A percentile compares a stretch with the other conserved stretches of the same genome.
These are phyloP conservation scores for Fusarium equiseti DNA, from an alignment of 2,329 filamentous ascomycete genomes.

Conservation along the genomic window DNA sequence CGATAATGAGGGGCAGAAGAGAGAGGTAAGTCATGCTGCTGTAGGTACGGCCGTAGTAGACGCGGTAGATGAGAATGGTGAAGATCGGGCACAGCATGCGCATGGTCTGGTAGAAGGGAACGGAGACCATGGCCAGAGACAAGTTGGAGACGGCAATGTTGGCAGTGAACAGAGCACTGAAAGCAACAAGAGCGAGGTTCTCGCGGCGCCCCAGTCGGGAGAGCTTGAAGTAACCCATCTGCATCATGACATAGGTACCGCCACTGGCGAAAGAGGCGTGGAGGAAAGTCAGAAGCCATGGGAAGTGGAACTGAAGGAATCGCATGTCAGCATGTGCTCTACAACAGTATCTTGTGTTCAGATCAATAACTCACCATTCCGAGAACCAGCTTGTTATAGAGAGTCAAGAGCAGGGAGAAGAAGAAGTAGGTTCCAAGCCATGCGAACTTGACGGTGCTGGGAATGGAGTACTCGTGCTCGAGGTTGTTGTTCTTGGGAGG, in stretches of 20 bases:
- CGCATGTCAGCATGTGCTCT: conserved; percentile 33
- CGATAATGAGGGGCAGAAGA: conserved; percentile 70
- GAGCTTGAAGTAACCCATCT: conserved; percentile 64
- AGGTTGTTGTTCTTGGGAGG: conserved; percentile 52
- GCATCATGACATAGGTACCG: conserved; percentile 67
- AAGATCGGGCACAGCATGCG: conserved; percentile 72
- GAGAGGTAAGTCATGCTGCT: conserved; percentile 68
- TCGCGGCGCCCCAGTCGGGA: conserved; percentile 65
- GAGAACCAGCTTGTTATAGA: conserved; percentile 71
- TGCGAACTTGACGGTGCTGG: conserved; percentile 60
- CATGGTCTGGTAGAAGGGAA: conserved; percentile 75
- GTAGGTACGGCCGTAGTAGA: conserved; percentile 67
- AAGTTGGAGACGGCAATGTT: conserved; percentile 75
- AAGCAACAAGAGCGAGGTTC: conserved; percentile 67
- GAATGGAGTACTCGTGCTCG: conserved; percentile 60
- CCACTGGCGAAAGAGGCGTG: conserved; percentile 68
- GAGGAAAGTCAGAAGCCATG: conserved; percentile 70
- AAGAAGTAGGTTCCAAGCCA: conserved; percentile 66
- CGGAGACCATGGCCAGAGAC: conserved; percentile 70
- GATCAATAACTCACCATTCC: conserved; percentile 56
- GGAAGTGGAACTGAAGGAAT: conserved; percentile 64
- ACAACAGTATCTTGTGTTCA: too few relatives aligned
- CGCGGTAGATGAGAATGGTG: conserved; percentile 70
- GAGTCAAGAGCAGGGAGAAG: conserved; percentile 61
- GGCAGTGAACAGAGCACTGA: conserved; percentile 71